phyloP scores from a whole-genome alignment of 1,284 basidiomycete genomes.

The Gomphus bonarii region DNA sequence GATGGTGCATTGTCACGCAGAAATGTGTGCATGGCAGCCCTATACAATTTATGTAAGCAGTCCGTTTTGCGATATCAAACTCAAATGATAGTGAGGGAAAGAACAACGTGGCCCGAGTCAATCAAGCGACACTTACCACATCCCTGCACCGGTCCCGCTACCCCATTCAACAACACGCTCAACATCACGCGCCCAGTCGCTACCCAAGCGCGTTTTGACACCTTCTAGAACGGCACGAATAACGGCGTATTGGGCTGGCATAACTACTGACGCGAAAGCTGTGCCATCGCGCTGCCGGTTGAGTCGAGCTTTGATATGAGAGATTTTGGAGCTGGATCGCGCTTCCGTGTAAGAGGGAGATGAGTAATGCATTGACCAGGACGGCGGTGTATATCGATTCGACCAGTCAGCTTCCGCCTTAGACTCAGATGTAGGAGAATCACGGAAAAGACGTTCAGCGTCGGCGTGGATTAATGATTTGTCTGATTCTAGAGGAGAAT shows the following conservation, averaged over 20 bases:
- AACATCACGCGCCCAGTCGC: slow-evolving; percentile 36
- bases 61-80: background rate
- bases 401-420: slow-evolving; percentile 47
- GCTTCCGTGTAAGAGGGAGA: slow-evolving; percentile 1
- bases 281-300: slow-evolving; percentile 46
- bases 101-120: background rate
- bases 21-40: slow-evolving; percentile 60
- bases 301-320: slow-evolving; percentile 12
- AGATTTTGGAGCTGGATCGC: background rate
- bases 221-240: slow-evolving; percentile 58
- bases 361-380: slow-evolving; percentile 17
- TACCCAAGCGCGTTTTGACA: slow-evolving; percentile 47
- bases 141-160: slow-evolving; percentile 58
- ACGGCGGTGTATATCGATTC: slow-evolving; percentile 43
- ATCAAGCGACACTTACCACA: slow-evolving; percentile 42
- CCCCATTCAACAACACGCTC: slow-evolving; percentile 67
- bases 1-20: slow-evolving; percentile 24
- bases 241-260: slow-evolving; percentile 70
- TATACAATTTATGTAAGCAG: slow-evolving; percentile 17
- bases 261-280: slow-evolving; percentile 62
- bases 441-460: slow-evolving; percentile 56
- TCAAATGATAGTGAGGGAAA: slow-evolving; percentile 2
- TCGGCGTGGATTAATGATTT: slow-evolving; percentile 56
- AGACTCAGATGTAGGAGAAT: slow-evolving; percentile 45
- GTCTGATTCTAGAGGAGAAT: slow-evolving; percentile 38